Percentiles rank a stretch among this genome's conserved stretches.
Conservation (phyloP, 2,329 filamentous ascomycete genomes). For the Ophiostoma quercus region DNA sequence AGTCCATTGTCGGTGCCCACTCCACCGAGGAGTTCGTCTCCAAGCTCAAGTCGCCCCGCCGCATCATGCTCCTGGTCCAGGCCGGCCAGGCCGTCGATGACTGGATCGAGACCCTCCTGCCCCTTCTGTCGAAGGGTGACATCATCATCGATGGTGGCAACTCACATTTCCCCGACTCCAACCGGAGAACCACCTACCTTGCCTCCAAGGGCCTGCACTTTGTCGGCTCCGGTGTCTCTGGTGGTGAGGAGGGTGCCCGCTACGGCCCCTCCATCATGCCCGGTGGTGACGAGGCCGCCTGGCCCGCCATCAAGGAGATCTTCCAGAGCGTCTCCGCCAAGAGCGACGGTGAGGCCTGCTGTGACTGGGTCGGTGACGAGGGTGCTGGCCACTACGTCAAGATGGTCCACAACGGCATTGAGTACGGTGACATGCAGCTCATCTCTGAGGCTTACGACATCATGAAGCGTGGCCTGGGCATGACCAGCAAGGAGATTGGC, state of each 20-base stretch:
- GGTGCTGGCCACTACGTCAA: slow-evolving; percentile 99
- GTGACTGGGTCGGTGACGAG: slow-evolving; percentile 99
- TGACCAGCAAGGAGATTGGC: slow-evolving; percentile 89
- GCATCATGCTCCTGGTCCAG: slow-evolving; percentile 98
- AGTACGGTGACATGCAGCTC: slow-evolving; percentile 99
- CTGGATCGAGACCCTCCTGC: slow-evolving; percentile 94
- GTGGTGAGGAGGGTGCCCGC: slow-evolving; percentile 97
- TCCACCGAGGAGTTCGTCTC: slow-evolving; percentile 87
- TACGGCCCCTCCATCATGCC: slow-evolving; percentile 98
- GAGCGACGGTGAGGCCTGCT: slow-evolving; percentile 95
- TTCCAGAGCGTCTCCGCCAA: slow-evolving; percentile 98
- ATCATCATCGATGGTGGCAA: slow-evolving; percentile 99
- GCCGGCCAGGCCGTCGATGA: slow-evolving; percentile 96
- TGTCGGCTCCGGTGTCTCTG: slow-evolving; percentile 94
- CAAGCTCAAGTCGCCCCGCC: slow-evolving; percentile 96
- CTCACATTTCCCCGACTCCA: slow-evolving; percentile 98
- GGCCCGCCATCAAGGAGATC: slow-evolving; percentile 97
- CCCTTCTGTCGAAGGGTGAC: slow-evolving; percentile 75
- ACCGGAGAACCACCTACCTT: slow-evolving; percentile 92
- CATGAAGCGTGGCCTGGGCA: slow-evolving; percentile 93
- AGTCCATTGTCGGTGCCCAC: slow-evolving; percentile 90
- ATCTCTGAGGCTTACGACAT: slow-evolving; percentile 99
- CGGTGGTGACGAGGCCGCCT: slow-evolving; percentile 95
- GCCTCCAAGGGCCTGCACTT: slow-evolving; percentile 83
- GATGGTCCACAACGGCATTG: slow-evolving; percentile 99